These are phyloP conservation scores for Thecaphora frezii DNA, from an alignment of 1,284 basidiomycete species.

Conservation along the genomic window DNA sequence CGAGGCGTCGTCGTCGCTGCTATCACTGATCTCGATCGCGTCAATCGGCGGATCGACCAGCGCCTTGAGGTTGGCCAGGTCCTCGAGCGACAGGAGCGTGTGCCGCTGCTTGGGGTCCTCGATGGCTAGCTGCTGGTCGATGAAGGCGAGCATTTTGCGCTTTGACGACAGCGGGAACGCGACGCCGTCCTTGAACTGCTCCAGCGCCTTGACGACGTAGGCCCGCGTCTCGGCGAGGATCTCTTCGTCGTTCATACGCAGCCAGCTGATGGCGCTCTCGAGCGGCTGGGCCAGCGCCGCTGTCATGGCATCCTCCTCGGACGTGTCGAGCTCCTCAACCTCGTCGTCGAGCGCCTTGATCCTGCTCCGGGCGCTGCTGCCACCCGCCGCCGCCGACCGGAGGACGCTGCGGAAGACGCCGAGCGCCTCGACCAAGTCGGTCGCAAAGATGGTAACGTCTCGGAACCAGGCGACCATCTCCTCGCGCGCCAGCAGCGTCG, in stretches of 20 bases:
- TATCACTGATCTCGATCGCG: slow-evolving; percentile 32
- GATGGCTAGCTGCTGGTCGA: slow-evolving; percentile 48
- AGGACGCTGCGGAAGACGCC: slow-evolving; percentile 37
- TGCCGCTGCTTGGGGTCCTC: slow-evolving; percentile 30
- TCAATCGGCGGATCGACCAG: slow-evolving; percentile 22
- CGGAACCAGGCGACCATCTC: slow-evolving; percentile 56
- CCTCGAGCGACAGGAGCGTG: slow-evolving; percentile 42
- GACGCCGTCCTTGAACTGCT: slow-evolving; percentile 35
- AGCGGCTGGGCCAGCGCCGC: slow-evolving; percentile 41
- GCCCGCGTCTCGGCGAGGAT: slow-evolving; percentile 49
- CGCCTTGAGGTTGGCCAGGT: slow-evolving; percentile 47
- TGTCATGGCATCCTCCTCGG: slow-evolving; percentile 32
- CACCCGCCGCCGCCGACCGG: slow-evolving; percentile 24
- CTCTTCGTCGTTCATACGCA: slow-evolving; percentile 57
- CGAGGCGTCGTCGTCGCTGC: slow-evolving; percentile 28
- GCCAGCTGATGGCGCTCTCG: slow-evolving; percentile 48
- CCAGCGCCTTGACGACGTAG: slow-evolving; percentile 47
- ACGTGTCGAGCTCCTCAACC: slow-evolving; percentile 13
- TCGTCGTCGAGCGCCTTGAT: slow-evolving; percentile 6
- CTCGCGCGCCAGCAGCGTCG: slow-evolving; percentile 31
- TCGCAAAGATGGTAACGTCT: slow-evolving; percentile 52
- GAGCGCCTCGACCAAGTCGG: slow-evolving; percentile 51
- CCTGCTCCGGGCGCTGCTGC: slow-evolving; percentile 8
- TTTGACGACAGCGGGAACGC: slow-evolving; percentile 33
- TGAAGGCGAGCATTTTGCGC: slow-evolving; percentile 44